Conservation (phyloP, 2,329 filamentous ascomycete genomes). For the Diaporthe humulicola region DNA sequence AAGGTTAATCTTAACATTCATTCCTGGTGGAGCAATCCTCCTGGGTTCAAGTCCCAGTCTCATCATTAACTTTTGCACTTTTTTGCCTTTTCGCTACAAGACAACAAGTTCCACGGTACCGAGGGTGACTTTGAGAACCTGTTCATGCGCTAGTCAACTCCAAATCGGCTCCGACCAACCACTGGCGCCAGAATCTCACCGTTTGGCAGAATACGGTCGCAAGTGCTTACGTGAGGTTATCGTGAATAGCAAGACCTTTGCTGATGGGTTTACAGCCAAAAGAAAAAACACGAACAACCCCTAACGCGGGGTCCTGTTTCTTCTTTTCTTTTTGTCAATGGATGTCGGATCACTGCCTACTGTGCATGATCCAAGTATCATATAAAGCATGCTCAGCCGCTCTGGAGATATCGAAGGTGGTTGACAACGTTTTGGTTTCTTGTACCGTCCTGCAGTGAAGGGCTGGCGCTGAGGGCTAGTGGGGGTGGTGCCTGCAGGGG, state of each 20-base stretch:
- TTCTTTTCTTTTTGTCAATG: neutral
- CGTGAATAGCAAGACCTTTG: neutral
- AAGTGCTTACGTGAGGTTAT: neutral
- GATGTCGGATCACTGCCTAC: neutral
- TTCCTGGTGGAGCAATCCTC: conserved; percentile 2
- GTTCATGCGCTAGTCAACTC: neutral
- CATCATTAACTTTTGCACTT: neutral
- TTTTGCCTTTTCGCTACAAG: neutral
- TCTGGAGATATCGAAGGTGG: neutral
- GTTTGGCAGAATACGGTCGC: neutral
- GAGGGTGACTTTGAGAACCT: neutral
- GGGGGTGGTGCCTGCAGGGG: too few species aligned
- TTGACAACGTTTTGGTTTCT: too few species aligned
- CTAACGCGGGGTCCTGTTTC: neutral
- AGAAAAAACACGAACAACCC: neutral
- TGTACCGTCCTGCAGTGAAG: too few species aligned
- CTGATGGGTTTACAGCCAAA: neutral
- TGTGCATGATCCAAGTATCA: neutral
- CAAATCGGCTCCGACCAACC: neutral
- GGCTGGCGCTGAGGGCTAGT: too few species aligned
- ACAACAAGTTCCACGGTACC: neutral
- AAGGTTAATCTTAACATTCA: neutral
- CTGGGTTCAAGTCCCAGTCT: neutral
- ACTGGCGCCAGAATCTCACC: neutral
- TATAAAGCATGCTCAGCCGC: neutral